Evolutionary conservation across 1,284 basidiomycete genomes (phyloP).

Genomic region (Grifola frondosa): DNA sequence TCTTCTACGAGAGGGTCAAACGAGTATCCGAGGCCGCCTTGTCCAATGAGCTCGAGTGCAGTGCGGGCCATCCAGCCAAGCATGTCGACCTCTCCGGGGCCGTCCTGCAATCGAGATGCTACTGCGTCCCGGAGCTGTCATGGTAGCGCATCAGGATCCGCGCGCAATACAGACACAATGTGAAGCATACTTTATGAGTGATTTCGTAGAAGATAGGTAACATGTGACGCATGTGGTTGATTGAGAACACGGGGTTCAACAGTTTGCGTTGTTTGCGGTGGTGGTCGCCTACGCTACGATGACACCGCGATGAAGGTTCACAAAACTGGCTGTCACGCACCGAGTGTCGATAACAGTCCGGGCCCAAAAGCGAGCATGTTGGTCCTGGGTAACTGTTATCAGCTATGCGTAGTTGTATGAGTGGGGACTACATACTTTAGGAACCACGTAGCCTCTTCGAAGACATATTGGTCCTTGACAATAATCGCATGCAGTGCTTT

Average conservation of each 20-base stretch:
- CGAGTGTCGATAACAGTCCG: conserved; percentile 17
- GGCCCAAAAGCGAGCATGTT: conserved; percentile 17
- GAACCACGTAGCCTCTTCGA: conserved; percentile 20
- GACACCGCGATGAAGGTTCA: not conserved
- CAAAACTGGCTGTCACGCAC: not conserved
- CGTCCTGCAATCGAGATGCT: not conserved
- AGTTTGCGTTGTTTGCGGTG: conserved; percentile 27
- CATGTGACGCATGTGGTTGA: conserved; percentile 23
- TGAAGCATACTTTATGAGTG: conserved; percentile 1
- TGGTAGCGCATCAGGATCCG: no score
- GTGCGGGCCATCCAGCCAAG: conserved; percentile 28
- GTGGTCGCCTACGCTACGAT: conserved; percentile 11
- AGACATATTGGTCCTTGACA: conserved; percentile 33
- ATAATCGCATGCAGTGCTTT: conserved; percentile 30
- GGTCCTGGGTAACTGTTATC: no score
- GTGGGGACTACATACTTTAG: conserved; percentile 12
- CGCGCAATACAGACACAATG: not conserved
- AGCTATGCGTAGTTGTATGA: no score
- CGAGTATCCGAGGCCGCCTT: conserved; percentile 30
- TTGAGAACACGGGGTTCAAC: conserved; percentile 26
- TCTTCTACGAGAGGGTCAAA: conserved; percentile 26
- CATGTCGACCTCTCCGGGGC: conserved; percentile 25
- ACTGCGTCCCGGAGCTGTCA: conserved; percentile 19
- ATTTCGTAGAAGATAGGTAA: conserved; percentile 23
- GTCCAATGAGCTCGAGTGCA: conserved; percentile 31